phyloP scores from a whole-genome alignment of 345 rosid genomes.

The Boechera stricta region DNA sequence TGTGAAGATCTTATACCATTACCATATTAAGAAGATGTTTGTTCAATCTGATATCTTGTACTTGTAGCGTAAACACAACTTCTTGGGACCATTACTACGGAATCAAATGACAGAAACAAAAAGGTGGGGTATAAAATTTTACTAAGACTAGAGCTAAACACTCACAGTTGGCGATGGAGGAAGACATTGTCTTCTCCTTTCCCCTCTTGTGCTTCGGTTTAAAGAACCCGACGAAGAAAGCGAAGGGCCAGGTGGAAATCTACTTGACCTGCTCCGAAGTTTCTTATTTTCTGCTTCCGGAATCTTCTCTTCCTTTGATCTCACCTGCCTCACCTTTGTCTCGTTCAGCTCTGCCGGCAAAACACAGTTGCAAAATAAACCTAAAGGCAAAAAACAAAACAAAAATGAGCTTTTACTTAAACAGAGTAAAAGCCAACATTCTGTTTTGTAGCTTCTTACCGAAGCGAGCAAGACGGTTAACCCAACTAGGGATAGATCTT shows the following conservation, averaged over 20 bases:
- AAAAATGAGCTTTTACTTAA: slow-evolving; percentile 18
- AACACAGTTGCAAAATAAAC: slow-evolving; percentile 91
- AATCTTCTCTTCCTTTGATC: slow-evolving; percentile 51
- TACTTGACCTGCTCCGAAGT: slow-evolving; percentile 63
- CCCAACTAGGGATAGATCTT: slow-evolving; percentile 89
- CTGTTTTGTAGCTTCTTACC: slow-evolving; percentile 55
- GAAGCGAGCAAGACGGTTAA: slow-evolving; percentile 96
- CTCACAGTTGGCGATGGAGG: slow-evolving; percentile 65
- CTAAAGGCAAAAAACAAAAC: slow-evolving; percentile 43
- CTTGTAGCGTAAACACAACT: slow-evolving; percentile 26
- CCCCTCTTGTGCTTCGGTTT: slow-evolving; percentile 61
- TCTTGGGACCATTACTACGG: slow-evolving; percentile 29
- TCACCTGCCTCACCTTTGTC: slow-evolving; percentile 66
- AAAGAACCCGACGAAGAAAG: slow-evolving; percentile 64
- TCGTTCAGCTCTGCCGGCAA: slow-evolving; percentile 81
- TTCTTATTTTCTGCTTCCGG: slow-evolving; percentile 76
- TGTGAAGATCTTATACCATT: slow-evolving; percentile 23
- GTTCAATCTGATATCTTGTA: slow-evolving; percentile 12
- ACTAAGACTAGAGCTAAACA: slow-evolving; percentile 42
- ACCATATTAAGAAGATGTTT: slow-evolving; percentile 29
- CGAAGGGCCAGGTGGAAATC: slow-evolving; percentile 53
- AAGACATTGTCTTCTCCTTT: slow-evolving; percentile 61
- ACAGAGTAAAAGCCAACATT: slow-evolving; percentile 19
- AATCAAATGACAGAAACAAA: background rate
- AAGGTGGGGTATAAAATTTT: background rate